phyloP scores from a whole-genome alignment of 2,329 filamentous ascomycete genomes.

The Lachnellula willkommii region DNA sequence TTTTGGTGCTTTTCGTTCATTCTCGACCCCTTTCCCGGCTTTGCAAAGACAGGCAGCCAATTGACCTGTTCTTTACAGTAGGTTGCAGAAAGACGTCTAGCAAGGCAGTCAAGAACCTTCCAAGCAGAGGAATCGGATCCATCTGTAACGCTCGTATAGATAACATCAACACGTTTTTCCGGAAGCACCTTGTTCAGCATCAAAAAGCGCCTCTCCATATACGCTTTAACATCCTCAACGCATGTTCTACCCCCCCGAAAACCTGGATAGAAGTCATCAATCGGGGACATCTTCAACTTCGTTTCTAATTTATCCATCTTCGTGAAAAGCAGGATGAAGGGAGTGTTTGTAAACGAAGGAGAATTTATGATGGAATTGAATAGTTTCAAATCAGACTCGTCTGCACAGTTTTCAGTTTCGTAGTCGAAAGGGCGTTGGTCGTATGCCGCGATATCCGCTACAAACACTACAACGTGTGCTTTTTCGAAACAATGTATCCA shows the following conservation, averaged over 20 bases:
- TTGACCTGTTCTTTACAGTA: too few species aligned
- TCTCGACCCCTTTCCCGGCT: too few species aligned
- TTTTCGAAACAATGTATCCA: conserved; percentile 99
- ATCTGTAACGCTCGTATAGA: not conserved
- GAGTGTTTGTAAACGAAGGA: conserved; percentile 67
- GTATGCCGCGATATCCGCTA: conserved; percentile 95
- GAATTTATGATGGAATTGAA: conserved; percentile 72
- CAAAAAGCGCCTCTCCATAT: conserved; percentile 1
- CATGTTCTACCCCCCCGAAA: conserved; percentile 49
- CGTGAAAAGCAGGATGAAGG: conserved; percentile 68
- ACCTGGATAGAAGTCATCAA: conserved; percentile 72
- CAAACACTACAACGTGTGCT: conserved; percentile 91
- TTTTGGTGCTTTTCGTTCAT: too few species aligned
- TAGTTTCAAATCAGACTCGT: conserved; percentile 36
- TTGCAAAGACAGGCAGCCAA: too few species aligned
- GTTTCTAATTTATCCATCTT: conserved; percentile 72
- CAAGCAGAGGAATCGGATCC: too few species aligned
- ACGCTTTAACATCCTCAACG: conserved; percentile 2
- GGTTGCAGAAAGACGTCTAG: too few species aligned
- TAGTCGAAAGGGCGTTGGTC: conserved; percentile 44
- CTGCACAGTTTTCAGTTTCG: not conserved
- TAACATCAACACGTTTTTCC: too few species aligned
- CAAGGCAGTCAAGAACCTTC: not conserved
- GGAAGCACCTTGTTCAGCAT: too few species aligned
- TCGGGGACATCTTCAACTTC: conserved; percentile 66